Evolutionary conservation across 345 rosid species (phyloP), one percentile per base, ranked within the genome.

Genomic region (Populus tremula): DNA sequence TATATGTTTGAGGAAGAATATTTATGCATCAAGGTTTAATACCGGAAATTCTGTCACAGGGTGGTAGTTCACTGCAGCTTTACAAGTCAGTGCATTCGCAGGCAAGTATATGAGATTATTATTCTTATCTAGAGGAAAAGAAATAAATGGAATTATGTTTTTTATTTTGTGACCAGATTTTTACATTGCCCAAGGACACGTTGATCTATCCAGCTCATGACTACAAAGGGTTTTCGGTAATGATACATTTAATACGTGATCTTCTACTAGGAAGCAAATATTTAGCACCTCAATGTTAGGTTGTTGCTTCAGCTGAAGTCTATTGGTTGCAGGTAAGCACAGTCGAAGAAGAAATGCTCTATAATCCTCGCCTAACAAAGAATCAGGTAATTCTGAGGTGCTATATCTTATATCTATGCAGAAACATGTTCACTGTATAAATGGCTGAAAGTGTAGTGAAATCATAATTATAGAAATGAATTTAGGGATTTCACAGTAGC

Each of bases 1-100:
- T 12, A 47, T 43, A 10, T 43, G 31, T 14, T 12, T 1, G 20
- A 35, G 39, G 70, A 17, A 29, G 70, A 35, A 31, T 69, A 38
- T 68, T 36, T 39, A 38, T 20, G 72, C 17, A 21, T 8, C 29
- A 39, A 39, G 31, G 18, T 41, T 21, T 39, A 8, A 39, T 18
- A 43, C 33, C 68, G 14, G 29, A 13, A 18, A 33, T 64, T 64
- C 74, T 27, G 29, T 75, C 79, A 45, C 88, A 93, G 98, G 97
- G 96, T 7, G 98, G 99, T 80, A 93, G 88, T 79, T 91, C 98
- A n/a, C 73, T 86, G 39, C 91, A 91, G 80, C 96, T 93, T 36
- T 93, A 91, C 72, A 79, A 96, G 71, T 96, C 98, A 3, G 97
- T 96, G 76, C 98, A 93, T 83, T 93, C 97, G 50, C 99, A 96